Evolutionary conservation across 345 rosid genomes (phyloP), one percentile per base, ranked within the genome.

Genomic region (Erucastrum elatum): DNA sequence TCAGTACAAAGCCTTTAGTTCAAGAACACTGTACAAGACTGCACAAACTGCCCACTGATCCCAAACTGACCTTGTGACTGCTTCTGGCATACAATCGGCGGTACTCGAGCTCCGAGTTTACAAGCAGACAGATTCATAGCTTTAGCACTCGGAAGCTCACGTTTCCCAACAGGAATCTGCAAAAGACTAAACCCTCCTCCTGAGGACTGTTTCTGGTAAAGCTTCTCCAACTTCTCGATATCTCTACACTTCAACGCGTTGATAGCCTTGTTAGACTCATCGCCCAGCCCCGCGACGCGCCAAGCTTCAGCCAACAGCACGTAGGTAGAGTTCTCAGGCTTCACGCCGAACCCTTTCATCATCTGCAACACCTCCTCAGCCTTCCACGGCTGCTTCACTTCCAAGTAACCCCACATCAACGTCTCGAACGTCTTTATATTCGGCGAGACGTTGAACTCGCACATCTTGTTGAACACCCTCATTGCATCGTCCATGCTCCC

Each of bases 351-450:
- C 25, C 81, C 88, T 84, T 75, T 72, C 89, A 87, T 87, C 53
- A 86, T 73, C 73, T 85, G 87, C 51, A 89, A 82, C 76, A 85
- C 78, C 49, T 87, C 88, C 83, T 87, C 91, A 2, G 87, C 90
- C 84, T 87, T 89, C 91, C 93, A 89, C 67, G 93, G 93, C 59
- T 85, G 88, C 71, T 83, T 85, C 51, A 82, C 80, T 78, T 85
- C 85, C 13, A 81, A 49, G 41, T 84, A 89, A 71, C 93, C 93
- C 86, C 85, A 84, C 66, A 89, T 84, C 66, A 87, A 30, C 12
- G 90, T 86, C 80, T 87, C 90, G 53, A 83, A 89, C 21, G 89
- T 87, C 67, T 85, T 89, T 76, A 87, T 75, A 77, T 89, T 87
- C 6, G 93, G 93, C 41, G 88, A 84, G 61, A 87, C 70, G 26